Conservation (phyloP, 306 rosid genomes). For the Phaseolus lunatus region DNA sequence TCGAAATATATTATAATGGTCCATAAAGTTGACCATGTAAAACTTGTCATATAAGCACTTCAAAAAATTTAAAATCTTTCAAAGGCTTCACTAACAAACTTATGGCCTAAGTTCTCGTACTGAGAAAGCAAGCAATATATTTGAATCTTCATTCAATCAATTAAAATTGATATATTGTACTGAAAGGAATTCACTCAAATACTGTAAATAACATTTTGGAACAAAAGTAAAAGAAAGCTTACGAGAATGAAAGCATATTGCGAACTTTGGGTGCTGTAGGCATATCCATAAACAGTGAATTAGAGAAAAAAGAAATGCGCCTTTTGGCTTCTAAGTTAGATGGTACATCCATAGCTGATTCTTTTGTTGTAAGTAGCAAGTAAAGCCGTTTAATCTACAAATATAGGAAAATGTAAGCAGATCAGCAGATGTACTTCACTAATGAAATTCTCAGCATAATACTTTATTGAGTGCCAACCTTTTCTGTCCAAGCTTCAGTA, state of each 20-base stretch:
- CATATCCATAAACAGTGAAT: constrained; percentile 97
- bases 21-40: constrained; percentile 27
- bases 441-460: neutral
- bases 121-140: constrained; percentile 7
- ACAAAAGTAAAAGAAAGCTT: constrained; percentile 51
- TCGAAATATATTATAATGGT: neutral
- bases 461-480: constrained; percentile 55
- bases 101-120: neutral
- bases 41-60: neutral
- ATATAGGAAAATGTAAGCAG: constrained; percentile 11
- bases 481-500: constrained; percentile 92
- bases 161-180: constrained; percentile 22
- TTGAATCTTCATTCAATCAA: neutral
- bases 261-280: constrained; percentile 96
- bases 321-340: constrained; percentile 97
- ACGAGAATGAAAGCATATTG: constrained; percentile 99
- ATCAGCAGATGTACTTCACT: constrained; percentile 27
- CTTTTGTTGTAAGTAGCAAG: constrained; percentile 90
- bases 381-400: constrained; percentile 79
- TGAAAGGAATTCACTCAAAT: constrained; percentile 23
- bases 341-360: constrained; percentile 99
- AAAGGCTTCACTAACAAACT: constrained; percentile 11
- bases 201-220: constrained; percentile 14
- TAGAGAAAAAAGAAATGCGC: constrained; percentile 92
- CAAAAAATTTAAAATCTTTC: neutral